A percentile compares a stretch with the other conserved stretches of the same genome.
Evolutionary conservation across 345 rosid genomes (phyloP).

Genomic region (Brassica incana): DNA sequence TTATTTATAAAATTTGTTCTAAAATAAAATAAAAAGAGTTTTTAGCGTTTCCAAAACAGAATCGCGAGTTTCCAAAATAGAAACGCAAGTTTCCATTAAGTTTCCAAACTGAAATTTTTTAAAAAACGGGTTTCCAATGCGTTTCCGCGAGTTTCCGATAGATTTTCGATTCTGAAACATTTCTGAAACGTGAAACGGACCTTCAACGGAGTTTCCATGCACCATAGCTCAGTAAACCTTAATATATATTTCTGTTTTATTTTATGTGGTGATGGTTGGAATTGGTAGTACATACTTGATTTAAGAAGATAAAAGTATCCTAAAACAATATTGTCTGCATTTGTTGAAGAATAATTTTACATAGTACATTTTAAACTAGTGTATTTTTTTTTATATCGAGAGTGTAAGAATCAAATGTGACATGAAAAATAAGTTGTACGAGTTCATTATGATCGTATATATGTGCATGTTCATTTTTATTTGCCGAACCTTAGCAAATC

Average conservation of each 20-base stretch:
- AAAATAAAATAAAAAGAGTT: too few relatives aligned
- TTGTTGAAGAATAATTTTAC: neutral
- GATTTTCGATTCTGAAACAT: too few relatives aligned
- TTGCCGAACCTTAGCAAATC: neutral
- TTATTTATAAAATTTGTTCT: too few relatives aligned
- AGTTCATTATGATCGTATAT: neutral
- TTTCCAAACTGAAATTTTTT: too few relatives aligned
- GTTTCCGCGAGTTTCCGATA: too few relatives aligned
- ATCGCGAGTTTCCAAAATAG: too few relatives aligned
- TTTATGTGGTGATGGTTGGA: conserved; percentile 10
- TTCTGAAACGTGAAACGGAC: too few relatives aligned
- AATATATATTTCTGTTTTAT: neutral
- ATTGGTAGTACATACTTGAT: neutral
- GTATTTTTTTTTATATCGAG: neutral
- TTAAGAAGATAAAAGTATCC: neutral
- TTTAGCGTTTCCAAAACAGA: too few relatives aligned
- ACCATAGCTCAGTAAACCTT: neutral
- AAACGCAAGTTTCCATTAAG: too few relatives aligned
- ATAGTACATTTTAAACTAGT: neutral
- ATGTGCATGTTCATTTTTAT: conserved; percentile 13
- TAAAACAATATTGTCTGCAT: neutral
- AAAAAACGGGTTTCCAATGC: too few relatives aligned
- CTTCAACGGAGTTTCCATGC: too few relatives aligned
- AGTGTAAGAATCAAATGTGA: neutral
- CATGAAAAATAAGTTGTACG: neutral